Evolutionary conservation across 2,329 filamentous ascomycete genomes (phyloP).

Genomic region (Fusarium graminum): DNA sequence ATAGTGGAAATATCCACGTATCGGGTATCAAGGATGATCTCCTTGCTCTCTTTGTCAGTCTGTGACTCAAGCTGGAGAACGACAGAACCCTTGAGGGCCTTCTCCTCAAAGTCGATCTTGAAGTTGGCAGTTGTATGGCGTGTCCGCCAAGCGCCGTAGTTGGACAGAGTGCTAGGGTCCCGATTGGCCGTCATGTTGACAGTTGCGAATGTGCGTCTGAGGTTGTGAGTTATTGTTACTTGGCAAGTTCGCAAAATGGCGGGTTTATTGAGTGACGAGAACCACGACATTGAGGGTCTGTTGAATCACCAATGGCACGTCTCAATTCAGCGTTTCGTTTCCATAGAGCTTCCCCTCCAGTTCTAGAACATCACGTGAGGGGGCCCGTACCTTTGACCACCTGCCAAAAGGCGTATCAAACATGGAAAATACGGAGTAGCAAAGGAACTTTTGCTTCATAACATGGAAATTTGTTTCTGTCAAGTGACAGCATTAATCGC

Average conservation of each 20-base stretch:
- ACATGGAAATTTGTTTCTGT: conserved; percentile 15
- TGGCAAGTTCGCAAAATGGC: conserved; percentile 44
- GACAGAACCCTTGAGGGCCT: conserved; percentile 82
- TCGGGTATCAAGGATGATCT: conserved; percentile 91
- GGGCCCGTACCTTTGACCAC: conserved; percentile 9
- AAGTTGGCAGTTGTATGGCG: conserved; percentile 86
- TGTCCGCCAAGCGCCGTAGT: conserved; percentile 90
- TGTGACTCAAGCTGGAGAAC: conserved; percentile 81
- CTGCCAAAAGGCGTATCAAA: conserved; percentile 33
- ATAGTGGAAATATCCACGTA: conserved; percentile 80
- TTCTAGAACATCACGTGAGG: conserved; percentile 39
- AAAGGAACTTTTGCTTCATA: conserved; percentile 26
- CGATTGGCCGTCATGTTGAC: conserved; percentile 58
- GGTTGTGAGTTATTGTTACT: conserved; percentile 43
- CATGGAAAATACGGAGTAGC: conserved; percentile 17
- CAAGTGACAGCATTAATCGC: neutral
- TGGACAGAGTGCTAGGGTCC: conserved; percentile 91
- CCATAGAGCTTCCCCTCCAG: conserved; percentile 22
- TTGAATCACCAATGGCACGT: conserved; percentile 32
- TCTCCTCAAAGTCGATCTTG: conserved; percentile 84
- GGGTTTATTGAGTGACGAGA: conserved; percentile 48
- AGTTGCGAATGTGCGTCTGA: conserved; percentile 50
- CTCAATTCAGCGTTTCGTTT: conserved; percentile 16
- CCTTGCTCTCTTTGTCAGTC: conserved; percentile 77
- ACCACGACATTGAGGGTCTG: conserved; percentile 47